Evolutionary conservation across 345 rosid species (phyloP).

Genomic region (Trapa bicornis): DNA sequence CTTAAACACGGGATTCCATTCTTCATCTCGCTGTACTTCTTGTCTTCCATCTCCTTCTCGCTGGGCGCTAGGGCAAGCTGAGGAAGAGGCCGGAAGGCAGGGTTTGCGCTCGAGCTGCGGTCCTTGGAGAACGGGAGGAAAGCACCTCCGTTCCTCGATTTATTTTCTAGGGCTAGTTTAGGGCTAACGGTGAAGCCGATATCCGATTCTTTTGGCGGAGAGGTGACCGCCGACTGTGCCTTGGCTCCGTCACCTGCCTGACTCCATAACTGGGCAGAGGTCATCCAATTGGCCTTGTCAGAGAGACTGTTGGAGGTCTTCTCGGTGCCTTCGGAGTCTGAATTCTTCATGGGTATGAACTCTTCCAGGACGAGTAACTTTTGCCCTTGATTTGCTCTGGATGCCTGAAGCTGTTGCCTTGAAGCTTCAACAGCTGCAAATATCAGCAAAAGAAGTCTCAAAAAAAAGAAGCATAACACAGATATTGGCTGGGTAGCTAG

Average conservation of each 20-base stretch:
- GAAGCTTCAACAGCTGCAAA: constrained; percentile 73
- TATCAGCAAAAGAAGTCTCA: too few relatives aligned
- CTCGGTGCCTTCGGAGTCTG: constrained; percentile 30
- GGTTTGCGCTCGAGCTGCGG: constrained; percentile 25
- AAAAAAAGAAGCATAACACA: too few relatives aligned
- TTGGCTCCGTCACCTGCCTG: constrained; percentile 40
- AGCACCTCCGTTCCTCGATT: constrained; percentile 76
- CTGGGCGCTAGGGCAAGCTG: constrained; percentile 50
- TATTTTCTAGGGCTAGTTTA: constrained; percentile 43
- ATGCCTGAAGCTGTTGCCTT: constrained; percentile 66
- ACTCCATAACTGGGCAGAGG: constrained; percentile 91
- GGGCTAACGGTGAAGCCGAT: constrained; percentile 42
- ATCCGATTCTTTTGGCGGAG: constrained; percentile 34
- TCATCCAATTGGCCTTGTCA: constrained; percentile 82
- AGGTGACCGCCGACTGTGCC: constrained; percentile 20
- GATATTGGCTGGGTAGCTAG: too few relatives aligned
- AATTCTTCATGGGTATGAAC: constrained; percentile 74
- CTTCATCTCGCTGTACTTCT: constrained; percentile 24
- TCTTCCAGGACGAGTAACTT: constrained; percentile 68
- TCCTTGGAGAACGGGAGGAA: constrained; percentile 90
- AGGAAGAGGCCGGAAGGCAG: constrained; percentile 31
- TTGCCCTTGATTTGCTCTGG: constrained; percentile 46
- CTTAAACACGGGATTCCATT: constrained; percentile 24
- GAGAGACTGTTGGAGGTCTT: constrained; percentile 19
- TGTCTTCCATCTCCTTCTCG: constrained; percentile 38